Base-by-base conservation (phyloP, 495 filamentous ascomycete species). In the Letharia lupina region DNA sequence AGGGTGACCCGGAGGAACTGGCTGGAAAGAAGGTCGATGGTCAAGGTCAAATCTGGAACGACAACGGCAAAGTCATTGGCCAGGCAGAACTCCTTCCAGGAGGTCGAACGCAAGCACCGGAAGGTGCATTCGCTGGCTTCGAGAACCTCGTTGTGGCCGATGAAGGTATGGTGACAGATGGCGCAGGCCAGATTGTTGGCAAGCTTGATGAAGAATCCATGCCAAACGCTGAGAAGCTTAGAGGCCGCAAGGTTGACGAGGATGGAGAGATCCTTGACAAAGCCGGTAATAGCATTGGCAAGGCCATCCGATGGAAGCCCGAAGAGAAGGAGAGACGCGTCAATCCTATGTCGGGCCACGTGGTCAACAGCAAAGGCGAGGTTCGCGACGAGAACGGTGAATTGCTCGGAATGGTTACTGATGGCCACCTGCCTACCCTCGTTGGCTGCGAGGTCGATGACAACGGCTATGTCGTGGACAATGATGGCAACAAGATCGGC, bases 201-300 rank as follows among this genome's bases (percentile, higher is more conserved):
- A 84, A 88, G 58, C 79, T 96, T 10, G 80, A 84, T 56, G 83
- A 87, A 42, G 91, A 91, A 10, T 67, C 68, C 13, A 65, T 65
- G 62, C 66, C 64, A 16, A 90, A 96, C 66, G 74, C 83, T 41
- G 86, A 89, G 75, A 76, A 83, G 33, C 84, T 96, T 4, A 78
- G 85, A 39, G 91, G 91, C 23, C 89, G 91, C 67, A 76, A 79
- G 13, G 90, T 94, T 39, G 91, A 96, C 69, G 87, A 89, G 65
- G 90, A 94, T 67, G 91, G 91, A 39, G 91, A 96, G 65, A 83
- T 96, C 33, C 75, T 86, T 58, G 91, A 95, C 77, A 86, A 84
- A 77, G 89, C 89, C 69, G 91, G 91, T 68, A 96, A 96, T 74
- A 80, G 81, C 42, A 81, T 96, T 20, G 91, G 91, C 48, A 85